Evolutionary conservation across 2,329 filamentous ascomycete species (phyloP).

Genomic region (Microsporum audouinii): DNA sequence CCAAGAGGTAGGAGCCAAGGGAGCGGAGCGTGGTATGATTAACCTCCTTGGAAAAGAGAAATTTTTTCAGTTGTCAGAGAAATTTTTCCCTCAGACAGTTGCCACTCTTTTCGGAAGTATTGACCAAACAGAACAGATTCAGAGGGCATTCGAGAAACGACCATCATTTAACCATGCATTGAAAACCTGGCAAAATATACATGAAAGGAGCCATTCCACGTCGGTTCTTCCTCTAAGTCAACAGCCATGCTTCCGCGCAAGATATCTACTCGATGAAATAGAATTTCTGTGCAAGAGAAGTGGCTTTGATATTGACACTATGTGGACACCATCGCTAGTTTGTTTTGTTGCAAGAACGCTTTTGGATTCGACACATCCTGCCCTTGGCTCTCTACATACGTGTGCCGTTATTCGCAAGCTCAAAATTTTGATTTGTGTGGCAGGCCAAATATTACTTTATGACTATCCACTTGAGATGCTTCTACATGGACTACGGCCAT

Average conservation of each 20-base stretch:
- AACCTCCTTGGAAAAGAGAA: conserved; percentile 55
- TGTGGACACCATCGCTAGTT: conserved; percentile 69
- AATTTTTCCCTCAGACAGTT: conserved; percentile 65
- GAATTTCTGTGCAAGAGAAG: conserved; percentile 65
- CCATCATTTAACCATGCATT: conserved; percentile 49
- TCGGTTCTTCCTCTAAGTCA: conserved; percentile 61
- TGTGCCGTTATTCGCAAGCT: conserved; percentile 80
- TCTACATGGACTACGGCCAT: conserved; percentile 65
- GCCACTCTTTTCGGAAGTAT: conserved; percentile 64
- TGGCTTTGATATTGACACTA: conserved; percentile 48
- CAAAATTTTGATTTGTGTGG: conserved; percentile 65
- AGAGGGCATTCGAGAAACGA: conserved; percentile 53
- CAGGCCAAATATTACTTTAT: conserved; percentile 58
- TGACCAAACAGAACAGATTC: conserved; percentile 63
- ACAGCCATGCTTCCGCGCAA: conserved; percentile 75
- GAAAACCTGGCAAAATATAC: conserved; percentile 58
- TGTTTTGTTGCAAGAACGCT: conserved; percentile 65
- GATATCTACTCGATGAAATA: conserved; percentile 63
- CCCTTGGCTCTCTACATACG: conserved; percentile 74
- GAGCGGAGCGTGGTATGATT: conserved; percentile 54
- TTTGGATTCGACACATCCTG: conserved; percentile 67
- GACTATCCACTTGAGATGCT: conserved; percentile 87
- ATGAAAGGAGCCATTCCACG: conserved; percentile 53
- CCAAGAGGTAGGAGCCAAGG: conserved; percentile 38
- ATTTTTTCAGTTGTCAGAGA: conserved; percentile 53